Evolutionary conservation across 2,329 filamentous ascomycete genomes (phyloP), one percentile per base, ranked within the genome.

Genomic region (Botryotinia calthae): DNA sequence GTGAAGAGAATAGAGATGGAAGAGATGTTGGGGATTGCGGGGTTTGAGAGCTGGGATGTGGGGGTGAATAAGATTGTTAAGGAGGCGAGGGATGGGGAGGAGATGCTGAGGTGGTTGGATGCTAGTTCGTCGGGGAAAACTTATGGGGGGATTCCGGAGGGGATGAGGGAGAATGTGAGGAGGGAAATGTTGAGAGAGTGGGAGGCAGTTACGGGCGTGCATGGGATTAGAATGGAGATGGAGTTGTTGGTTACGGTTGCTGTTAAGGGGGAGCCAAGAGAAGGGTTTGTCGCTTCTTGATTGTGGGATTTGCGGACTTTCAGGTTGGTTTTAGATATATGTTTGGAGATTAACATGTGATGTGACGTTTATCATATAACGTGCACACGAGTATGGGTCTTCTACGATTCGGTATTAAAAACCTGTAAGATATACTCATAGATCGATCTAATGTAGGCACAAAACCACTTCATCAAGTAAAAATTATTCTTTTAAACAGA

Each of bases 181-280:
- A 65, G 67, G 31, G 73, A 75, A 10, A 75, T 73, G 73, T 46
- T 54, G 69, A n/a, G 20, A 12, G 71, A 74, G 48, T 75, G 74
- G 69, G 68, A 66, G 3, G 73, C 72, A 22, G 22, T 71, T 14
- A 71, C 56, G 9, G 73, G 71, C 2, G 54, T 72, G 31, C 37
- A 68, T 10, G 74, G 65, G 2, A 75, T 75, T 2, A 28, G 28
- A 2, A 75, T 75, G 74, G n/a, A 73, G 14, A 73, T 75, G 70
- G 70, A 74, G 12, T 46, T 75, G n/a, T 70, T 75, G 37, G 73
- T 74, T 66, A 74, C 72, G 51, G 61, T 75, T 22, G 74, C 72
- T 72, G 28, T 72, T 22, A 72, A 72, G 34, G 42, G 42, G 28
- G 22, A 34, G 34, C 34, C 34, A 34, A 34, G 48, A 12, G 48